phyloP scores from a whole-genome alignment of 352 stramenopile genomes.

The Phytopythium delawarense region DNA sequence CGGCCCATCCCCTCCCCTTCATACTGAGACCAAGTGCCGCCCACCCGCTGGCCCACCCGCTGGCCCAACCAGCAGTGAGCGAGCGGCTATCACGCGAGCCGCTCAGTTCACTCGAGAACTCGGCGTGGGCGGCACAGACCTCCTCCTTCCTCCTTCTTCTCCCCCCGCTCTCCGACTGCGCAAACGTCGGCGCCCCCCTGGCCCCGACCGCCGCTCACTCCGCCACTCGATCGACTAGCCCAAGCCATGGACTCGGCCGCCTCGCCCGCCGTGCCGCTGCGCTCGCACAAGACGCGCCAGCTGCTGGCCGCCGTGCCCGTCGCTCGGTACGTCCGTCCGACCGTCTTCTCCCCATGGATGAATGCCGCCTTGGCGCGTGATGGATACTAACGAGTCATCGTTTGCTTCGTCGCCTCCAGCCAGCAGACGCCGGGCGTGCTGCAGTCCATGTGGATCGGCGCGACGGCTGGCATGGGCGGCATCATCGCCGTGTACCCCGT shows the following conservation, averaged over 20 bases:
- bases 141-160: background rate
- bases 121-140: background rate
- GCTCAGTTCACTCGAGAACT: slow-evolving; percentile 1
- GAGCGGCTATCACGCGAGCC: too few species aligned
- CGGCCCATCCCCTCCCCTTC: background rate
- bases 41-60: background rate
- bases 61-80: background rate
- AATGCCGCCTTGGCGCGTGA: too few species aligned
- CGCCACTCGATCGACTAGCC: background rate
- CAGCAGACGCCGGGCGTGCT: slow-evolving; percentile 53
- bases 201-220: background rate
- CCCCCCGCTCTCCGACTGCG: background rate
- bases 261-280: slow-evolving; percentile 15
- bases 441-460: slow-evolving; percentile 79
- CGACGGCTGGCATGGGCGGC: slow-evolving; percentile 71
- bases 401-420: background rate
- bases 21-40: background rate
- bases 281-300: slow-evolving; percentile 29
- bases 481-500: slow-evolving; percentile 82
- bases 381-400: background rate
- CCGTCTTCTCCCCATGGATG: background rate
- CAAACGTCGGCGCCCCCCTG: background rate
- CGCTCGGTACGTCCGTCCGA: background rate
- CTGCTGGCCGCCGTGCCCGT: slow-evolving; percentile 18
- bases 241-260: slow-evolving; percentile 28